phyloP scores from a whole-genome alignment of 352 stramenopile genomes.

The Globisporangium spiculum region DNA sequence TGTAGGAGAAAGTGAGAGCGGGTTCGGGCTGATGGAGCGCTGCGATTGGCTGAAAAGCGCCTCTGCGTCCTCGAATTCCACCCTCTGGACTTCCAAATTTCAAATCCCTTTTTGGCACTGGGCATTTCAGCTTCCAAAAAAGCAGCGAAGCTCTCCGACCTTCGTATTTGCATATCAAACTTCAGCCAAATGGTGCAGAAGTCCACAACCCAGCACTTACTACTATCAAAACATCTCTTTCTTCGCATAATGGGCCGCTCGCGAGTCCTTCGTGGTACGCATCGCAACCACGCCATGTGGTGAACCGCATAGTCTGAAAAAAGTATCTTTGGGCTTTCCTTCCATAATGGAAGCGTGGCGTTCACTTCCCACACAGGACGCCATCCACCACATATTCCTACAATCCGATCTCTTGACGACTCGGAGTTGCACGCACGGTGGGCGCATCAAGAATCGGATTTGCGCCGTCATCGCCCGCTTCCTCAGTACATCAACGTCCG shows the following conservation, averaged over 20 bases:
- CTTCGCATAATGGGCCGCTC: not conserved
- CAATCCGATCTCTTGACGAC: no score
- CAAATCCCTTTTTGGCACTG: not conserved
- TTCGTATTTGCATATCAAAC: not conserved
- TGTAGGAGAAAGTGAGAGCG: not conserved
- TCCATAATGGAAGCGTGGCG: not conserved
- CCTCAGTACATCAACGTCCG: not conserved
- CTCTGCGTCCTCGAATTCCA: not conserved
- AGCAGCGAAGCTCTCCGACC: not conserved
- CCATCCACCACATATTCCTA: no score
- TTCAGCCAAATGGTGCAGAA: not conserved
- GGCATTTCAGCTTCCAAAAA: conserved; percentile 6
- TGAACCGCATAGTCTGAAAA: conserved; percentile 2
- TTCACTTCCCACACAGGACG: no score
- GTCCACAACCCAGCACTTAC: not conserved
- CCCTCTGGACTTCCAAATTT: not conserved
- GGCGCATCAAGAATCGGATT: not conserved
- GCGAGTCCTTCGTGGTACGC: not conserved
- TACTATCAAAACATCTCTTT: not conserved
- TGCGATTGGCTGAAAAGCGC: not conserved
- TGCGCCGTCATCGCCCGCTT: not conserved
- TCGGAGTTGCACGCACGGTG: not conserved
- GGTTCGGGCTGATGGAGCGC: not conserved
- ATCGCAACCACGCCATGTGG: not conserved
- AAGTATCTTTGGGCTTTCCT: not conserved